Percentiles rank a stretch among this genome's conserved stretches.
phyloP scores from a whole-genome alignment of 1,284 basidiomycete genomes.

The Chondrostereum purpureum region DNA sequence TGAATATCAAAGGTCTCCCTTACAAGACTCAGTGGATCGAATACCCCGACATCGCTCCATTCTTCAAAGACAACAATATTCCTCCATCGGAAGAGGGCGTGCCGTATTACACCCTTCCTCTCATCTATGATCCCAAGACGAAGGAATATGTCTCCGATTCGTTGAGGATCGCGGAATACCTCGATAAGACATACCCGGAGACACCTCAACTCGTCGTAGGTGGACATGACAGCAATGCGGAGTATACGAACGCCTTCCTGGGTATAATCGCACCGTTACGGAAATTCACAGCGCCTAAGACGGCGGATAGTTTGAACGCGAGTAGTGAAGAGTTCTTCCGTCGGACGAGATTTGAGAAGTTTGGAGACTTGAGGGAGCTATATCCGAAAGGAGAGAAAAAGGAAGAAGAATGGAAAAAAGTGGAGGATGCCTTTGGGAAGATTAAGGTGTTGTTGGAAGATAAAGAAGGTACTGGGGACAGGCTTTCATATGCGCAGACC shows the following conservation, averaged over 20 bases:
- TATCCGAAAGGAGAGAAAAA: slow-evolving; percentile 21
- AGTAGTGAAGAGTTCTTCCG: slow-evolving; percentile 27
- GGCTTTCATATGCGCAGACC: slow-evolving; percentile 11
- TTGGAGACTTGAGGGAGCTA: slow-evolving; percentile 27
- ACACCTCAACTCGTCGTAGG: slow-evolving; percentile 13
- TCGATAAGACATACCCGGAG: slow-evolving; percentile 28
- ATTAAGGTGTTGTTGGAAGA: slow-evolving; percentile 1
- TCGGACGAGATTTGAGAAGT: slow-evolving; percentile 20
- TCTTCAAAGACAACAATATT: neutral
- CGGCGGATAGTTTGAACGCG: slow-evolving; percentile 21
- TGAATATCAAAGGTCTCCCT: slow-evolving; percentile 10
- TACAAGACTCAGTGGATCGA: slow-evolving; percentile 9
- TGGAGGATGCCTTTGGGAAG: neutral
- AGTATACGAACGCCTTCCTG: slow-evolving; percentile 20
- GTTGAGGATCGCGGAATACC: slow-evolving; percentile 29
- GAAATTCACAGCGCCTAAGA: slow-evolving; percentile 1
- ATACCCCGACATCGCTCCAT: slow-evolving; percentile 8
- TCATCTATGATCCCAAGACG: slow-evolving; percentile 27
- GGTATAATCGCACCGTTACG: slow-evolving; percentile 18
- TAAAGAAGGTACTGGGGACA: slow-evolving; percentile 3
- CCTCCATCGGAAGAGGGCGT: slow-evolving; percentile 16
- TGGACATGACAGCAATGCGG: too few relatives aligned
- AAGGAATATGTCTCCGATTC: slow-evolving; percentile 26
- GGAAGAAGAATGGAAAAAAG: slow-evolving; percentile 15
- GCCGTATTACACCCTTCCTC: slow-evolving; percentile 30